Percentiles rank a stretch among this genome's conserved stretches.
Evolutionary conservation across 495 filamentous ascomycete genomes (phyloP).

Genomic region (Neohortaea acidophila): DNA sequence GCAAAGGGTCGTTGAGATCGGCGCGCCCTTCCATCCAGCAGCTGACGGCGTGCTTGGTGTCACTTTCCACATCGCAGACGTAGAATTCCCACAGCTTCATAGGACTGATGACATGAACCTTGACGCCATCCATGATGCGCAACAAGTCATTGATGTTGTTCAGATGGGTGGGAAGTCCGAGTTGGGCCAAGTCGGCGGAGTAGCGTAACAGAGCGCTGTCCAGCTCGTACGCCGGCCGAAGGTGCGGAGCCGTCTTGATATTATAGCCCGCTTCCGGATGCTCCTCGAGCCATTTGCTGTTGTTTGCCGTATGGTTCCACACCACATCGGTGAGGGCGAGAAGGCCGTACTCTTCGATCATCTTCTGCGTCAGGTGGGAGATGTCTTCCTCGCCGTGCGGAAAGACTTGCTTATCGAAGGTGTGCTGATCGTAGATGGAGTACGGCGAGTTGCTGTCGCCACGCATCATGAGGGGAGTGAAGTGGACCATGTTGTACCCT

Average conservation of each 20-base stretch:
- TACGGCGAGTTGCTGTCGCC: constrained; percentile 92
- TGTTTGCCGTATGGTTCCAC: constrained; percentile 94
- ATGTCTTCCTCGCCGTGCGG: constrained; percentile 80
- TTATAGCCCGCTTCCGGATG: constrained; percentile 97
- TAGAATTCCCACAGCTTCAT: constrained; percentile 90
- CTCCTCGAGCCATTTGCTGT: constrained; percentile 83
- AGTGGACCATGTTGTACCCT: constrained; percentile 98
- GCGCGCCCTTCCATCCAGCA: constrained; percentile 50
- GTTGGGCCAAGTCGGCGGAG: constrained; percentile 46
- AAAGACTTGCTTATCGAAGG: constrained; percentile 70
- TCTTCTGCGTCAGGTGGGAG: constrained; percentile 53
- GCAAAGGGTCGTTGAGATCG: constrained; percentile 25
- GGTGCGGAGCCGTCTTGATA: constrained; percentile 79
- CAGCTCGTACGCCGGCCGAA: constrained; percentile 73
- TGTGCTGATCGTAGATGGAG: constrained; percentile 82
- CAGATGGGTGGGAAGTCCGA: constrained; percentile 61
- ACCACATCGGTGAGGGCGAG: constrained; percentile 92
- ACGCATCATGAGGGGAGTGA: constrained; percentile 80
- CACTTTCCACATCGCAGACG: constrained; percentile 59
- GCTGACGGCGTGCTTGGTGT: constrained; percentile 50
- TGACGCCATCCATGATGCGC: constrained; percentile 68
- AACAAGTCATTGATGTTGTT: constrained; percentile 58
- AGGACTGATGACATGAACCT: constrained; percentile 57
- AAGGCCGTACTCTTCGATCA: constrained; percentile 73
- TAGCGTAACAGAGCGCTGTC: constrained; percentile 74